phyloP scores from a whole-genome alignment of 768 basidiomycete species.

The Rhodotorula diobovata region DNA sequence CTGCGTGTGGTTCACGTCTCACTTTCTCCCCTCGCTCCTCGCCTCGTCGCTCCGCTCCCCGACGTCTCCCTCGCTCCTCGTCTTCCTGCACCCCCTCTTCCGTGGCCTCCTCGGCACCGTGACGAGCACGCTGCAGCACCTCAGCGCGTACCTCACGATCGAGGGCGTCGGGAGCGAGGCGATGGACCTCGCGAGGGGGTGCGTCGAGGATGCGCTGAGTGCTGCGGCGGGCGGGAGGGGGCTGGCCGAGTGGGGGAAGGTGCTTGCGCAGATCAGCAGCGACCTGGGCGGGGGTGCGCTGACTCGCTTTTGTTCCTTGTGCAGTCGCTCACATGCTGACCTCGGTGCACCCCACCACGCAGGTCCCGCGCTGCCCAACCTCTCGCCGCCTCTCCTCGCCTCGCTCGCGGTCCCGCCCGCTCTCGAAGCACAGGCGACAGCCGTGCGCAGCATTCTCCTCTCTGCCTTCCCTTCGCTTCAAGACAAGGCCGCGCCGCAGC shows the following conservation, averaged over 20 bases:
- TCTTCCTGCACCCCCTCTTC: slow-evolving; percentile 8
- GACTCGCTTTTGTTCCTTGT: no score
- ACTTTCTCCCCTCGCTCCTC: not conserved
- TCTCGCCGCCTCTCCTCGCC: not conserved
- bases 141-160: not conserved
- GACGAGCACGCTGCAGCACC: not conserved
- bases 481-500: not conserved
- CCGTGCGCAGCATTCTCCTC: not conserved
- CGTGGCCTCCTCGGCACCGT: not conserved
- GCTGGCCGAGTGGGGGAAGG: not conserved
- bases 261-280: not conserved
- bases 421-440: not conserved
- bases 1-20: not conserved
- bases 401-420: not conserved
- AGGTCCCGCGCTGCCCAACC: not conserved
- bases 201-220: slow-evolving; percentile 4
- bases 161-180: not conserved
- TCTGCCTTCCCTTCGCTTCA: not conserved
- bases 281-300: not conserved
- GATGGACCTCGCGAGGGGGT: not conserved
- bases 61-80: not conserved
- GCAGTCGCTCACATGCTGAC: not conserved
- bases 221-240: not conserved
- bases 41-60: not conserved
- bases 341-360: not conserved